Percentiles rank a stretch among this genome's conserved stretches.
Conservation (phyloP, 768 basidiomycete species). For the Calocybe gangraenosa region DNA sequence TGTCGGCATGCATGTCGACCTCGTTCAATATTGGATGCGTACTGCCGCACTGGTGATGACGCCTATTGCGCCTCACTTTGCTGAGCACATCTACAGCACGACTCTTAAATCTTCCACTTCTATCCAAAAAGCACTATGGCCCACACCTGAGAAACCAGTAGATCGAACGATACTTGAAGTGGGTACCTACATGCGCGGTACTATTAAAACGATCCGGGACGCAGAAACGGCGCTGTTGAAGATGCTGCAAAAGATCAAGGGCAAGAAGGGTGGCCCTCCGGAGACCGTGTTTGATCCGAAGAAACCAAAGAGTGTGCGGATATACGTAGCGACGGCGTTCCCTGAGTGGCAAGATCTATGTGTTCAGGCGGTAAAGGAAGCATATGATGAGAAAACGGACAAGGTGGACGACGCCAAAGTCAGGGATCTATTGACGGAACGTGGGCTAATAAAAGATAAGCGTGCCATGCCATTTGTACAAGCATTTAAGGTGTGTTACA, state of each 20-base stretch:
- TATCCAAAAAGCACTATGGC: constrained; percentile 83
- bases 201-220: constrained; percentile 89
- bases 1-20: constrained; percentile 86
- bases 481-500: constrained; percentile 72
- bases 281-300: constrained; percentile 74
- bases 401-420: constrained; percentile 83
- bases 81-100: constrained; percentile 84
- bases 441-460: constrained; percentile 93
- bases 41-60: constrained; percentile 73
- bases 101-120: constrained; percentile 72
- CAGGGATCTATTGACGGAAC: constrained; percentile 57
- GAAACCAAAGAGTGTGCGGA: constrained; percentile 75
- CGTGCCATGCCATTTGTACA: constrained; percentile 93
- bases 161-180: constrained; percentile 69
- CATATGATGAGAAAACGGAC: constrained; percentile 52
- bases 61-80: constrained; percentile 90
- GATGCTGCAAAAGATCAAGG: constrained; percentile 75
- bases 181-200: constrained; percentile 80
- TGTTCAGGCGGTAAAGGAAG: constrained; percentile 68
- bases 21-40: constrained; percentile 84
- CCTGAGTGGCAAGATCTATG: constrained; percentile 92
- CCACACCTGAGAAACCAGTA: constrained; percentile 54
- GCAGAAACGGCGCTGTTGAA: constrained; percentile 78
- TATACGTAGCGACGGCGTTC: constrained; percentile 90
- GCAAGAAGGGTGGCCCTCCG: constrained; percentile 43